Conservation (phyloP, 345 rosid genomes). For the Erysimum cheiranthoides region DNA sequence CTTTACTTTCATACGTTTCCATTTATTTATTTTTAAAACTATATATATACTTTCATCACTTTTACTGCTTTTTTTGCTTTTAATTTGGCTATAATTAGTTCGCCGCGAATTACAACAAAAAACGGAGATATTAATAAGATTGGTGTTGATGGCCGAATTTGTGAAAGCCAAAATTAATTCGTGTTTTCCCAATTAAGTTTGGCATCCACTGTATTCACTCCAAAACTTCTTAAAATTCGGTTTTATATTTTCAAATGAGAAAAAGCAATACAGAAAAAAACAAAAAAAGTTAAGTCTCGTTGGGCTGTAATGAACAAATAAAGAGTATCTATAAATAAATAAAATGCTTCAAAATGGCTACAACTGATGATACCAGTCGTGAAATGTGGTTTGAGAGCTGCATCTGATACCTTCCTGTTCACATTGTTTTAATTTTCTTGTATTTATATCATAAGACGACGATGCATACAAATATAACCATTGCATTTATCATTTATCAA, state of each 20-base stretch:
- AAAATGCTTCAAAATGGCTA: neutral
- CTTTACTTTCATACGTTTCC: neutral
- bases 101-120: neutral
- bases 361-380: constrained; percentile 29
- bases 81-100: neutral
- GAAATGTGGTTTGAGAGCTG: constrained; percentile 12
- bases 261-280: neutral
- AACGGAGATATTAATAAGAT: too few species aligned
- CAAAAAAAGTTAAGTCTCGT: neutral
- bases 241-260: neutral
- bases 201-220: constrained; percentile 1
- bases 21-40: too few species aligned
- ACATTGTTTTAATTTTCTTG: constrained; percentile 4
- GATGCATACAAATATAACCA: too few species aligned
- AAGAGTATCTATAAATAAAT: neutral
- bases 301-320: neutral
- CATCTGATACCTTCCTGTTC: constrained; percentile 33
- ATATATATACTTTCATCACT: too few species aligned
- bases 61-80: neutral
- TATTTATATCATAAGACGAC: neutral
- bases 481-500: neutral
- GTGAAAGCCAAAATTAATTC: constrained; percentile 25
- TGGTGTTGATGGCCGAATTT: neutral
- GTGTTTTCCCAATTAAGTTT: constrained; percentile 19
- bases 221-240: neutral